Percentiles rank a stretch among this genome's conserved stretches.
These are phyloP conservation scores for Giardia duodenalis DNA, from an alignment of 208 protist species.

Conservation along the genomic window DNA sequence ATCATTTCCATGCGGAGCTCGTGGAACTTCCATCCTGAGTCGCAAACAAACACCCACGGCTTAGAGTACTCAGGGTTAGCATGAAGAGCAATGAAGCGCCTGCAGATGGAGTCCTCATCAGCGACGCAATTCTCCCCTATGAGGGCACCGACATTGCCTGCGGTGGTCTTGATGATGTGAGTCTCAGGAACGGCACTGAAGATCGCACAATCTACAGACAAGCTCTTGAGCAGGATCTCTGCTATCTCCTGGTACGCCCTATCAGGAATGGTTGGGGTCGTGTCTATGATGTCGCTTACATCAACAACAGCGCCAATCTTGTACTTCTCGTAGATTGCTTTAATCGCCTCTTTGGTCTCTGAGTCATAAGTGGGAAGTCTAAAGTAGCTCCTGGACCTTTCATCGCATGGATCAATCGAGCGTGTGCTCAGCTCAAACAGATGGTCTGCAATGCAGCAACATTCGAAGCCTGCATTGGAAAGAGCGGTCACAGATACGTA, in stretches of 20 bases:
- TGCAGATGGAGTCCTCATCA: neutral
- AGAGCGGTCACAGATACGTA: conserved; percentile 36
- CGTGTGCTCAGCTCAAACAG: too few species aligned
- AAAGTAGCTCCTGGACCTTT: neutral
- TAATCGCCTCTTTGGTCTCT: conserved; percentile 9
- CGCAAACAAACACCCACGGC: conserved; percentile 29
- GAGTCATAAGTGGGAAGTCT: neutral
- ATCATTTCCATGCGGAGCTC: neutral
- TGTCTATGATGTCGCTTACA: conserved; percentile 34
- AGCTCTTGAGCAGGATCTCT: conserved; percentile 15
- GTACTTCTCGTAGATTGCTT: neutral
- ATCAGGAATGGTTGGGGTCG: conserved; percentile 37
- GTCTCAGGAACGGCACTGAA: conserved; percentile 39
- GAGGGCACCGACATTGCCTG: neutral
- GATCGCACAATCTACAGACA: neutral
- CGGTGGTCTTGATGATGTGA: neutral
- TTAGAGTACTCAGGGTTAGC: conserved; percentile 28
- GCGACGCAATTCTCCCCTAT: neutral
- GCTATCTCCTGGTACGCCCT: conserved; percentile 12
- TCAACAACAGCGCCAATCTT: conserved; percentile 32
- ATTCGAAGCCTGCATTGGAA: conserved; percentile 45
- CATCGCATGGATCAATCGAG: too few species aligned
- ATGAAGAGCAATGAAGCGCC: neutral
- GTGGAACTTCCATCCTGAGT: conserved; percentile 30
- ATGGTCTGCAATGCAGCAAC: conserved; percentile 46